Base-by-base conservation (phyloP, 306 rosid species). In the Dalbergia cochinchinensis region DNA sequence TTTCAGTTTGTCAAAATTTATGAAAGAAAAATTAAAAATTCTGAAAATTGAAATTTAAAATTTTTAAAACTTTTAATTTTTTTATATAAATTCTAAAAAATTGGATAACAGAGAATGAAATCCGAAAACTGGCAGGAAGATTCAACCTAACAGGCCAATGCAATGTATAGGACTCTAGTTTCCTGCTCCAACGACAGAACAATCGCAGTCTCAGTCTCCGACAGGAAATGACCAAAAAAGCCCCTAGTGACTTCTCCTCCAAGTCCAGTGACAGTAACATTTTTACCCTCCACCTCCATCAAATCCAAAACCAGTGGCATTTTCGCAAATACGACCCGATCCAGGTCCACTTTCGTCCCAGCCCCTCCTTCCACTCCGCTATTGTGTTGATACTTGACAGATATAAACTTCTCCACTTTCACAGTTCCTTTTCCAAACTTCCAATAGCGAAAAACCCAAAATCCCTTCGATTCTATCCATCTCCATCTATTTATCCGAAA, bases 271-370 rank as follows among this genome's bases (percentile, higher is more conserved):
- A 74, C 22, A 76, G 33, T 4, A 20, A 69, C 48, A 37, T 5
- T 53, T 76, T 83, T 71, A 78, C 76, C 81, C 12, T 44, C 61
- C 88, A 71, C 13, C 68, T 44, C 11, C 77, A 80, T 84, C 71
- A 68, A 89, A 76, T 89, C 87, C 93, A 37, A 89, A 91, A 89
- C 4, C 3, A 72, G 83, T 86, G 96, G 92, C 84, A 85, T 15
- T 85, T 44, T 8, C 76, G 94, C 53, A 88, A 89, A 65, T 77
- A 7, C 0, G 0, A 1, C 1, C 82, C 80, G 92, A 91, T 91
- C 94, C 88, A 83, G 39, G 87, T 78, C 89, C 60, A 45, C n/a
- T 71, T 71, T n/a, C 2, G 5, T 11, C 57, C 12, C 26, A 37
- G 5, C 22, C 4, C 7, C 37, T 78, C 67, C 33, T 51, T 20